A percentile compares a stretch with the other conserved stretches of the same genome.
Evolutionary conservation across 78 protist species (phyloP).

Genomic region (Trichosphaerium sp.): DNA sequence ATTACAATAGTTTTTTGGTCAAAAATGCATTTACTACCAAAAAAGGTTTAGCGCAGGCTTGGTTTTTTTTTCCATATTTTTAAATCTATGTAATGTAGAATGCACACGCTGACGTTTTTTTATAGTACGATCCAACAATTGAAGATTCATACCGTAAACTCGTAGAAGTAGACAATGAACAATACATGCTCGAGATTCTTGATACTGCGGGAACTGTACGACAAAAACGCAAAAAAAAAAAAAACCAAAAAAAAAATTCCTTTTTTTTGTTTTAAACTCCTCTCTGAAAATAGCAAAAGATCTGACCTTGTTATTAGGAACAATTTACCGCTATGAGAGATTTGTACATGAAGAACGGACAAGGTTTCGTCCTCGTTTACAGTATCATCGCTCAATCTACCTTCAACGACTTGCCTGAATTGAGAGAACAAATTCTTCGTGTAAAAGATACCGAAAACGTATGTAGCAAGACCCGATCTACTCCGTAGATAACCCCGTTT

Average conservation of each 20-base stretch:
- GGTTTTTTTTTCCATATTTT: not conserved
- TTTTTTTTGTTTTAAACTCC: not conserved
- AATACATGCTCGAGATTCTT: constrained; percentile 77
- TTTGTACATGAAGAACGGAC: constrained; percentile 68
- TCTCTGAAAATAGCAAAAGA: not conserved
- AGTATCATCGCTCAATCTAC: constrained; percentile 53
- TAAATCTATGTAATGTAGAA: no score
- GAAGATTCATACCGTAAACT: constrained; percentile 87
- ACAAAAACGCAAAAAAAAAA: no score
- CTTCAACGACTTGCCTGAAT: constrained; percentile 52
- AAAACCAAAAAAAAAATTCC: not conserved
- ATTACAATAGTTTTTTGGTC: no score
- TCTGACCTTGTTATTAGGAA: constrained; percentile 45
- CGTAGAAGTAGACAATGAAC: constrained; percentile 71
- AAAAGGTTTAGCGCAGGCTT: not conserved
- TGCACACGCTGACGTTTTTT: no score
- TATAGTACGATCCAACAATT: constrained; percentile 52
- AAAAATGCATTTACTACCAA: not conserved
- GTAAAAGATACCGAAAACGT: constrained; percentile 69
- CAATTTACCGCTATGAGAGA: constrained; percentile 75
- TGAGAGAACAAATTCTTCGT: constrained; percentile 63
- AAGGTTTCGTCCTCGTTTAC: constrained; percentile 84
- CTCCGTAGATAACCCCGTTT: no score
- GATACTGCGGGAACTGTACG: constrained; percentile 88
- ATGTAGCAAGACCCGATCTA: no score